Evolutionary conservation across 306 rosid genomes (phyloP).

Genomic region (Medicago lupulina): DNA sequence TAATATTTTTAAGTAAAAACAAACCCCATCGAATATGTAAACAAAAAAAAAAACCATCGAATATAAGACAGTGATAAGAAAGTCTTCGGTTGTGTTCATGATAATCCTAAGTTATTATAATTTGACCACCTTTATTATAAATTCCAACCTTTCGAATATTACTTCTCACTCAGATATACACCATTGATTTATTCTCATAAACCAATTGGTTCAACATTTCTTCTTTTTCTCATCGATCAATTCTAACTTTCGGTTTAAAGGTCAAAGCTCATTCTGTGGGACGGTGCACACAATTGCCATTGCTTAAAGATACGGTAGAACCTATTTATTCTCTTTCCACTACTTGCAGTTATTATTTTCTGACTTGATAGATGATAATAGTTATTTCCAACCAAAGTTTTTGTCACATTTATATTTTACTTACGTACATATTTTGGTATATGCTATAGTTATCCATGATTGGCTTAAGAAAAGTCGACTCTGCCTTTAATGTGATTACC

Average conservation of each 20-base stretch:
- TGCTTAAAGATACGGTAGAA: neutral
- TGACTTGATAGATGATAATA: no score
- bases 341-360: no score
- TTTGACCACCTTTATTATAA: neutral
- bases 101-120: neutral
- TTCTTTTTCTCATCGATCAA: neutral
- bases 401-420: no score
- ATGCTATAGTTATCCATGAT: no score
- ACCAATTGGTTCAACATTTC: neutral
- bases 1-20: no score
- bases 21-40: neutral
- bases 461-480: no score
- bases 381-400: no score
- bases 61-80: neutral
- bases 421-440: no score
- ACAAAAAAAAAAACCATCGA: neutral
- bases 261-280: neutral
- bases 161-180: neutral
- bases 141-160: neutral
- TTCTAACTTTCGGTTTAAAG: neutral
- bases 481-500: no score
- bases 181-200: neutral
- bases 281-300: neutral
- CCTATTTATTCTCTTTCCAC: neutral
- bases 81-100: neutral